These are phyloP conservation scores for Ascodesmis nigricans DNA, from an alignment of 495 filamentous ascomycete species.

Conservation along the genomic window DNA sequence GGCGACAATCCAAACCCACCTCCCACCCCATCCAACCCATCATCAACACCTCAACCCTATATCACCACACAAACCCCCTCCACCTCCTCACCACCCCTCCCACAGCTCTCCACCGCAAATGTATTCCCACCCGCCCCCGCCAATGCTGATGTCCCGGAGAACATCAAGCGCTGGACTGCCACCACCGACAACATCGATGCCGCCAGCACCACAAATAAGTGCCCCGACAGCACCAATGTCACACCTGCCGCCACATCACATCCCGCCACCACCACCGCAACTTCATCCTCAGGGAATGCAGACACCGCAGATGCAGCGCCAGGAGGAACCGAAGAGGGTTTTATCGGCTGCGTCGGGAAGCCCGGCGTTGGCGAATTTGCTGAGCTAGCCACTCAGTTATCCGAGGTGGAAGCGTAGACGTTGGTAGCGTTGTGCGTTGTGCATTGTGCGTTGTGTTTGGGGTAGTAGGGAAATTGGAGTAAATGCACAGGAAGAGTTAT, in stretches of 20 bases:
- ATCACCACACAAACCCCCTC: constrained; percentile 15
- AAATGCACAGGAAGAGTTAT: too few species aligned
- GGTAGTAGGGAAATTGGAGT: constrained; percentile 7
- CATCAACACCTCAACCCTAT: constrained; percentile 5
- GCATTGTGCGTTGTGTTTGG: constrained; percentile 2
- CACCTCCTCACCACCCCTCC: constrained; percentile 7
- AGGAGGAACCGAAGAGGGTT: constrained; percentile 11
- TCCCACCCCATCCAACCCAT: too few species aligned
- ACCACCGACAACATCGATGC: too few species aligned
- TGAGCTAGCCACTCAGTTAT: too few species aligned
- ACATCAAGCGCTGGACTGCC: too few species aligned
- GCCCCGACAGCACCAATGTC: constrained; percentile 5
- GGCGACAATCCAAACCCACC: constrained; percentile 14
- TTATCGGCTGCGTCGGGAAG: constrained; percentile 20
- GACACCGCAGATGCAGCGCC: too few species aligned
- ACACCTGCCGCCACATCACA: constrained; percentile 10
- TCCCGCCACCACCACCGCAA: constrained; percentile 10
- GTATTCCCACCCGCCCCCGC: constrained; percentile 10
- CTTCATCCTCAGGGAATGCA: constrained; percentile 2
- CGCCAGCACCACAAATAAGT: constrained; percentile 4
- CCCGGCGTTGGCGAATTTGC: constrained; percentile 20
- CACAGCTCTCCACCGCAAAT: constrained; percentile 10
- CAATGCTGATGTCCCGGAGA: constrained; percentile 11
- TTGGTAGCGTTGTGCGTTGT: not conserved
- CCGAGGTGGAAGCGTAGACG: not conserved